A percentile compares a stretch with the other conserved stretches of the same genome.
phyloP scores from a whole-genome alignment of 305 asterid species.

The Fraxinus sp. region DNA sequence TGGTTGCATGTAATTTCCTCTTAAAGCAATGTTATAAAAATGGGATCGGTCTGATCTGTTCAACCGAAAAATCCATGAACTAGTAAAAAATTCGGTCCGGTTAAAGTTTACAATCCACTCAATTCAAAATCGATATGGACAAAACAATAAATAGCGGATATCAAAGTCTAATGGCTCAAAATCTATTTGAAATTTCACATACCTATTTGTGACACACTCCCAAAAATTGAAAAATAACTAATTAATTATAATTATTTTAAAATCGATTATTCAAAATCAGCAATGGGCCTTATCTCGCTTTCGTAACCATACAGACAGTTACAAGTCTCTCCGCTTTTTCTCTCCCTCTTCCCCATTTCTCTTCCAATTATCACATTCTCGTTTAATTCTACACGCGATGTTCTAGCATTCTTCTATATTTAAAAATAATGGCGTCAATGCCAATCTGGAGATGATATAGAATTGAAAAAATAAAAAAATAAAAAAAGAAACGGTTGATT shows the following conservation, averaged over 20 bases:
- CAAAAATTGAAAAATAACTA: neutral
- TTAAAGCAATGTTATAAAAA: no score
- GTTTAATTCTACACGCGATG: neutral
- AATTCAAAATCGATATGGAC: neutral
- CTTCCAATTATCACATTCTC: neutral
- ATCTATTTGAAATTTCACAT: neutral
- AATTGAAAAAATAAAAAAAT: neutral
- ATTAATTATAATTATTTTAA: no score
- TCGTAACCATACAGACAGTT: neutral
- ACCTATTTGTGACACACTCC: neutral
- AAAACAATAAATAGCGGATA: neutral
- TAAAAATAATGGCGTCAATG: neutral
- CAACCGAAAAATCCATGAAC: neutral
- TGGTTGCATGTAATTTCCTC: no score
- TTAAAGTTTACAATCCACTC: neutral
- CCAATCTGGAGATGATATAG: neutral
- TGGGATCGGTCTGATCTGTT: neutral
- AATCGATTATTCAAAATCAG: neutral
- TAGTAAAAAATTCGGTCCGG: no score
- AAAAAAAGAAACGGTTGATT: neutral
- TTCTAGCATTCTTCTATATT: neutral
- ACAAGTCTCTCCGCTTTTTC: neutral
- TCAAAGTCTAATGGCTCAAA: neutral
- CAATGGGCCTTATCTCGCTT: neutral
- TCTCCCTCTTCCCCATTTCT: neutral